These are phyloP conservation scores for Phytomonas sp. DNA, from an alignment of 208 protist species.

Conservation along the genomic window DNA sequence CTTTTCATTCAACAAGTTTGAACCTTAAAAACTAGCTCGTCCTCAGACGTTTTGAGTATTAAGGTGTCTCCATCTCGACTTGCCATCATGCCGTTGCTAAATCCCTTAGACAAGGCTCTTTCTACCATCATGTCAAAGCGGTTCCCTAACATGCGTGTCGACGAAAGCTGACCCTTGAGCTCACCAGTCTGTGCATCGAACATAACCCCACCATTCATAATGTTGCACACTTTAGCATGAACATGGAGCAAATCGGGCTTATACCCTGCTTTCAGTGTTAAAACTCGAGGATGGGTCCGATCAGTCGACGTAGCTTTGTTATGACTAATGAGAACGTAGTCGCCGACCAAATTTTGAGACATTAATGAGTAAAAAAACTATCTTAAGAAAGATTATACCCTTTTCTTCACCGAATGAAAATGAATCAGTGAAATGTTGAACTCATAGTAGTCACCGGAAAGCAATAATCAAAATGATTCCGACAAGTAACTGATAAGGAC, in stretches of 20 bases:
- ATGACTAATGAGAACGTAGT: neutral
- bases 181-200: neutral
- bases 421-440: neutral
- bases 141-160: constrained; percentile 22
- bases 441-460: neutral
- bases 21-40: neutral
- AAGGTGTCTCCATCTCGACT: constrained; percentile 11
- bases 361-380: neutral
- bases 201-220: neutral
- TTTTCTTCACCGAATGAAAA: neutral
- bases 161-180: constrained; percentile 23
- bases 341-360: neutral
- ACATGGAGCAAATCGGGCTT: neutral
- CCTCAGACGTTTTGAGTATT: neutral
- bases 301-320: neutral
- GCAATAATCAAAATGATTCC: neutral
- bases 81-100: constrained; percentile 11
- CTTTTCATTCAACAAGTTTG: neutral
- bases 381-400: neutral
- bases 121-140: constrained; percentile 23
- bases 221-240: neutral
- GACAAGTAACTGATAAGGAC: neutral
- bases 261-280: neutral
- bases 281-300: neutral
- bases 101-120: constrained; percentile 17